A percentile compares a stretch with the other conserved stretches of the same genome.
phyloP scores from a whole-genome alignment of 2,329 filamentous ascomycete species.

The Exophiala calicioides region DNA sequence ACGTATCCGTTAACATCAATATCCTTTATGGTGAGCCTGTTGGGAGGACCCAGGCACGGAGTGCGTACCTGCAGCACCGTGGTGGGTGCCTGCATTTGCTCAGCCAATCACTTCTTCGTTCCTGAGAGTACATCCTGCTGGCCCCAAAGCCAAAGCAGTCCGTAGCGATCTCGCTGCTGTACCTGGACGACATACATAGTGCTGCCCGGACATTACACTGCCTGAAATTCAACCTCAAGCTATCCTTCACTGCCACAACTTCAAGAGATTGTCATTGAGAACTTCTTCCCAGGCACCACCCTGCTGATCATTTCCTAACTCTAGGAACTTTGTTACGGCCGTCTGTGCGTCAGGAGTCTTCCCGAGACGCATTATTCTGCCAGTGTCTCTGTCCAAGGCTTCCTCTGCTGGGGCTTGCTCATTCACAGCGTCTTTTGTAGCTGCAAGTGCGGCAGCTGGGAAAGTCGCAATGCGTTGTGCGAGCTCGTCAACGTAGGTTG shows the following conservation, averaged over 20 bases:
- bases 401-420: conserved; percentile 3
- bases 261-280: conserved; percentile 8
- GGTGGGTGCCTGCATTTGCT: no score
- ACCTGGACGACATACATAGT: no score
- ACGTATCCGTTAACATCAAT: no score
- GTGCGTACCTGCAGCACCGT: no score
- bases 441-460: not conserved
- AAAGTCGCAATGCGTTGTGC: conserved; percentile 10
- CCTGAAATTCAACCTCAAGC: not conserved
- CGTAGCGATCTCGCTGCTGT: no score
- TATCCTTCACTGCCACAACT: conserved; percentile 1
- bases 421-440: conserved; percentile 12
- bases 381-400: conserved; percentile 6
- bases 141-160: no score
- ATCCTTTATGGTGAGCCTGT: no score
- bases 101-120: no score
- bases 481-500: conserved; percentile 6
- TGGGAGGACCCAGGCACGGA: no score
- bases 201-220: no score
- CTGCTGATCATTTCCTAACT: conserved; percentile 7
- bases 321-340: conserved; percentile 6
- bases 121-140: no score
- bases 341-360: conserved; percentile 7
- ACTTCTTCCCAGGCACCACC: conserved; percentile 4
- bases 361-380: not conserved